phyloP scores from a whole-genome alignment of 768 basidiomycete species.

The Tulasnella sp. region DNA sequence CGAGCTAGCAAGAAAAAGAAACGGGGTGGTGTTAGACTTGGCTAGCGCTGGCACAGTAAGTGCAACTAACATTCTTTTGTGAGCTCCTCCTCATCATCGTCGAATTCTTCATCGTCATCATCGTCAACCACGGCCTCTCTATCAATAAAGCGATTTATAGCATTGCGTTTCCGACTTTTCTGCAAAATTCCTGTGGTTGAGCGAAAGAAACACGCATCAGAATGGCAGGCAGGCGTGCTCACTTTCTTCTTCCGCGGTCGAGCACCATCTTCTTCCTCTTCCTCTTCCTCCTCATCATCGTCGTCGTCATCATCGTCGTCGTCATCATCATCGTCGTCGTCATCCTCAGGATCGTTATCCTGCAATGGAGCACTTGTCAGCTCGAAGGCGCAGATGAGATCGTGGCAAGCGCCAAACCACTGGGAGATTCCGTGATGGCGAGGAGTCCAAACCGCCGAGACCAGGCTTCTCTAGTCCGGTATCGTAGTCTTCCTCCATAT shows the following conservation, averaged over 20 bases:
- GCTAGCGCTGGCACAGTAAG: background rate
- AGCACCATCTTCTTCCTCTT: slow-evolving; percentile 32
- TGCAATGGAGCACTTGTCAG: background rate
- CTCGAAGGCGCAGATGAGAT: background rate
- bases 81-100: slow-evolving; percentile 58
- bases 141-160: slow-evolving; percentile 81
- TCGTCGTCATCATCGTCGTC: slow-evolving; percentile 50
- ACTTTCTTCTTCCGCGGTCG: slow-evolving; percentile 54
- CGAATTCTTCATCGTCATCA: slow-evolving; percentile 92
- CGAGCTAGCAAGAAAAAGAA: slow-evolving; percentile 11
- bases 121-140: slow-evolving; percentile 93
- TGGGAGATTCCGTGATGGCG: background rate
- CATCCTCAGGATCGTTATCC: slow-evolving; percentile 27
- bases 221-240: slow-evolving; percentile 18
- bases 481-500: slow-evolving; percentile 23
- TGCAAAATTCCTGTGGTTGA: slow-evolving; percentile 36
- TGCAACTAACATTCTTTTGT: slow-evolving; percentile 15
- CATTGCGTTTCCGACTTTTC: slow-evolving; percentile 30
- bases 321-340: slow-evolving; percentile 32
- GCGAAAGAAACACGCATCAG: background rate
- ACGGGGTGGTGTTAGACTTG: slow-evolving; percentile 16
- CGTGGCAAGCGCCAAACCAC: background rate
- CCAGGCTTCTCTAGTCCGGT: background rate
- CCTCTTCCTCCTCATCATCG: slow-evolving; percentile 44
- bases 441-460: background rate